Conservation (phyloP, 495 filamentous ascomycete genomes). For the Xylaria cubensis region DNA sequence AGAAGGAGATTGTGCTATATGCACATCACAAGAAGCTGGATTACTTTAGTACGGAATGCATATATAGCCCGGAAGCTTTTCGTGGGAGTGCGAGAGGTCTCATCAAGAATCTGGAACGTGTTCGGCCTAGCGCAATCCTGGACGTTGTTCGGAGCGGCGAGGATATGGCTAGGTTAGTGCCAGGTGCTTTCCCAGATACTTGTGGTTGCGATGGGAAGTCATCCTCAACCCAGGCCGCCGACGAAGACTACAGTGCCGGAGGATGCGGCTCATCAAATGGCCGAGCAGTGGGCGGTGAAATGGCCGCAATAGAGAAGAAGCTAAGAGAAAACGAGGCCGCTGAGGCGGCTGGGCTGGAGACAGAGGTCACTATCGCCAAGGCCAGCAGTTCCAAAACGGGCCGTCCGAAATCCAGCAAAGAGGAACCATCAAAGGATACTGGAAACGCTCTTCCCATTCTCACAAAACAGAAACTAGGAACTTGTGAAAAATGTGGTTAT, state of each 20-base stretch:
- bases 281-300: slow-evolving; percentile 75
- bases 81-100: slow-evolving; percentile 87
- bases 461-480: slow-evolving; percentile 74
- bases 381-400: slow-evolving; percentile 32
- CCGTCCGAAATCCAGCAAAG: slow-evolving; percentile 30
- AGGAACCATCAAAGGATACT: slow-evolving; percentile 36
- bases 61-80: slow-evolving; percentile 98
- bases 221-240: slow-evolving; percentile 37
- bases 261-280: slow-evolving; percentile 82
- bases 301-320: slow-evolving; percentile 90
- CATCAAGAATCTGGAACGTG: slow-evolving; percentile 93
- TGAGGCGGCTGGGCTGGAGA: slow-evolving; percentile 62
- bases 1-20: slow-evolving; percentile 98
- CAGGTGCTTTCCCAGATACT: slow-evolving; percentile 53
- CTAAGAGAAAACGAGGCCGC: slow-evolving; percentile 72
- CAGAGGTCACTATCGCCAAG: slow-evolving; percentile 66
- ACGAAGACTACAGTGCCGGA: slow-evolving; percentile 66
- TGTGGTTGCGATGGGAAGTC: slow-evolving; percentile 47
- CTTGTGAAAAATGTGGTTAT: slow-evolving; percentile 89
- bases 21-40: slow-evolving; percentile 95
- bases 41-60: slow-evolving; percentile 98
- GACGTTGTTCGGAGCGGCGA: slow-evolving; percentile 95
- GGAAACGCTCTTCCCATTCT: slow-evolving; percentile 32
- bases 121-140: slow-evolving; percentile 90
- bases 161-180: slow-evolving; percentile 91